phyloP scores from a whole-genome alignment of 2,329 filamentous ascomycete species.

The Aschersonia sp. region DNA sequence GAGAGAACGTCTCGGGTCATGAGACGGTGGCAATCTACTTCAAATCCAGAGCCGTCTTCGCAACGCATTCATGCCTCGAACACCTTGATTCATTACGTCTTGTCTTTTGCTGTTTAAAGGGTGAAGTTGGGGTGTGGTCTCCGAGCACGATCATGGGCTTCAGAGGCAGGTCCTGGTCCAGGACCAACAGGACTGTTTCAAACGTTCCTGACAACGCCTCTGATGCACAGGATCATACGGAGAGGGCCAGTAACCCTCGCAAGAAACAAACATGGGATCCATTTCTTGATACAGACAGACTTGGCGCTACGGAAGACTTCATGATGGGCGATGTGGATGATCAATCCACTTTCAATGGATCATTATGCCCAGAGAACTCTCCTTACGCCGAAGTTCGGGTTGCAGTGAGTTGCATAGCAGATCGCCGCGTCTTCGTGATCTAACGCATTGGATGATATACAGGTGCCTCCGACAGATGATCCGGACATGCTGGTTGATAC shows the following conservation, averaged over 20 bases:
- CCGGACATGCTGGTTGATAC: slow-evolving; percentile 40
- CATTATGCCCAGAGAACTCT: slow-evolving; percentile 36
- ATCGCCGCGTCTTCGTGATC: background rate
- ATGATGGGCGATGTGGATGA: slow-evolving; percentile 27
- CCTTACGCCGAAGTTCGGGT: slow-evolving; percentile 13
- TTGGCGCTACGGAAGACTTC: slow-evolving; percentile 33
- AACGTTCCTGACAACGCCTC: background rate
- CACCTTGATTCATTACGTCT: background rate
- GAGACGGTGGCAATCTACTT: background rate
- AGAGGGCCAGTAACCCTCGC: slow-evolving; percentile 24
- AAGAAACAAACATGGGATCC: slow-evolving; percentile 40
- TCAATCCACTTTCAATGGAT: slow-evolving; percentile 28
- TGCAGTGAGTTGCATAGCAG: slow-evolving; percentile 7
- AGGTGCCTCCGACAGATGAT: slow-evolving; percentile 23
- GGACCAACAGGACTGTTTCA: background rate
- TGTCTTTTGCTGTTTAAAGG: background rate
- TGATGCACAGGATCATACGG: background rate
- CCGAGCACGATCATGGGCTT: background rate
- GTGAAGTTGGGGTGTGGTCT: background rate
- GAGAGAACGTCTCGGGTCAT: background rate
- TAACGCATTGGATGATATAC: background rate
- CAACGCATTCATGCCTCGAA: background rate
- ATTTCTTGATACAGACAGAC: slow-evolving; percentile 36
- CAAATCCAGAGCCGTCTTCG: background rate
- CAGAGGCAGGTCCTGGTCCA: too few relatives aligned